Conservation (phyloP, 768 basidiomycete genomes). For the Boletus subparvulus region DNA sequence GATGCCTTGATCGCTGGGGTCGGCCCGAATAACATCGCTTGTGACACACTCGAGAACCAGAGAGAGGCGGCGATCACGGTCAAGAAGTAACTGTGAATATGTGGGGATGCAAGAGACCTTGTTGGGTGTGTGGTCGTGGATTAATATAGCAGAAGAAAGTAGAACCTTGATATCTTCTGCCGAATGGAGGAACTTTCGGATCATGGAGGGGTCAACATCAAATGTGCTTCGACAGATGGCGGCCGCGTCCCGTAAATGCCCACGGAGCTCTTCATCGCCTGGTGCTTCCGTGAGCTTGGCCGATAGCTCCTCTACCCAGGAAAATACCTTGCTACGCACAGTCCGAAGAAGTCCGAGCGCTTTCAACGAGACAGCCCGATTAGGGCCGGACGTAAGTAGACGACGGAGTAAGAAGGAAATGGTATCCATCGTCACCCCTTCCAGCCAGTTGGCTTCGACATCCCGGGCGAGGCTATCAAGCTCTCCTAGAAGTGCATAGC, state of each 20-base stretch:
- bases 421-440: slow-evolving; percentile 32
- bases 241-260: slow-evolving; percentile 37
- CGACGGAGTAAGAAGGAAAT: slow-evolving; percentile 37
- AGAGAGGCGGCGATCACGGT: slow-evolving; percentile 34
- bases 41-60: slow-evolving; percentile 21
- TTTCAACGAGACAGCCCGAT: slow-evolving; percentile 9
- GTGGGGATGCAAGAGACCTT: slow-evolving; percentile 1
- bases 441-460: slow-evolving; percentile 44
- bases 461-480: slow-evolving; percentile 34
- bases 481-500: slow-evolving; percentile 36
- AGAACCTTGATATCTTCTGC: slow-evolving; percentile 21
- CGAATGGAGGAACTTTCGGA: slow-evolving; percentile 11
- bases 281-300: slow-evolving; percentile 17
- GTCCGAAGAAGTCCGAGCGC: slow-evolving; percentile 30
- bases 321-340: slow-evolving; percentile 31
- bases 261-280: slow-evolving; percentile 17
- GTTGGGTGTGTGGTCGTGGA: slow-evolving; percentile 26
- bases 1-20: slow-evolving; percentile 7
- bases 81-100: slow-evolving; percentile 20
- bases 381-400: slow-evolving; percentile 31
- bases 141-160: slow-evolving; percentile 22
- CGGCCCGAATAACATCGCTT: background rate
- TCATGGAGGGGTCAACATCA: slow-evolving; percentile 20
- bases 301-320: slow-evolving; percentile 38
- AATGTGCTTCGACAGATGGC: slow-evolving; percentile 38